Evolutionary conservation across 345 rosid genomes (phyloP), one percentile per base, ranked within the genome.

Genomic region (Sonneratia alba): DNA sequence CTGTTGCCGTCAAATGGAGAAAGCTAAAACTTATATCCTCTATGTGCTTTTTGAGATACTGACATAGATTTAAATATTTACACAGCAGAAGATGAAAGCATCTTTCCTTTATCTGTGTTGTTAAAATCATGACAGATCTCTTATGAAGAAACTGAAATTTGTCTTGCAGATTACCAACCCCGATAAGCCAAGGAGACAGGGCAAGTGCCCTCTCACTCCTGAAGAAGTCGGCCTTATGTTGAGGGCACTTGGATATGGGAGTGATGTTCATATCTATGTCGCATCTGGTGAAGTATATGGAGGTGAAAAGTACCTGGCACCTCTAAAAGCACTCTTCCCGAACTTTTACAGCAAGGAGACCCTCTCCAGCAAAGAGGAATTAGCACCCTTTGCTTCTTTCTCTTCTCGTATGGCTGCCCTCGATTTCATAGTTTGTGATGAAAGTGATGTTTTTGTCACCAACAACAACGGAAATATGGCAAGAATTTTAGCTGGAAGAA

Each of bases 401-500:
- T 96, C 98, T 74, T 96, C 99, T 12, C 81, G 99, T 55, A 96
- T 96, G 99, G 99, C 99, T 81, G 99, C 99, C 0, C 90, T 96
- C 8, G 99, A 96, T 81, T 96, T 92, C 72, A 82, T 87, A 48
- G 99, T 92, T 68, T 95, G 98, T 64, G 98, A 92, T 73, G 92
- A 89, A 84, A 95, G 99, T 74, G 96, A 90, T 77, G 97, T 95
- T 3, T 92, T 95, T 71, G 98, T 92, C 61, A 92, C 99, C 64
- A 95, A 95, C 82, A 96, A 96, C 80, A 95, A 95, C 59, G 99
- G 99, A 62, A 95, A 95, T 80, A 95, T 95, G 99, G 99, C 98
- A 11, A 86, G 72, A 73, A 95, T 95, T 36, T 79, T 95, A 81
- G 97, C 98, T 21, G 99, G 99, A 69, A 77, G 97, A 79, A 90